Base-by-base conservation (phyloP, 352 stramenopile species). In the Phytophthora meadii region DNA sequence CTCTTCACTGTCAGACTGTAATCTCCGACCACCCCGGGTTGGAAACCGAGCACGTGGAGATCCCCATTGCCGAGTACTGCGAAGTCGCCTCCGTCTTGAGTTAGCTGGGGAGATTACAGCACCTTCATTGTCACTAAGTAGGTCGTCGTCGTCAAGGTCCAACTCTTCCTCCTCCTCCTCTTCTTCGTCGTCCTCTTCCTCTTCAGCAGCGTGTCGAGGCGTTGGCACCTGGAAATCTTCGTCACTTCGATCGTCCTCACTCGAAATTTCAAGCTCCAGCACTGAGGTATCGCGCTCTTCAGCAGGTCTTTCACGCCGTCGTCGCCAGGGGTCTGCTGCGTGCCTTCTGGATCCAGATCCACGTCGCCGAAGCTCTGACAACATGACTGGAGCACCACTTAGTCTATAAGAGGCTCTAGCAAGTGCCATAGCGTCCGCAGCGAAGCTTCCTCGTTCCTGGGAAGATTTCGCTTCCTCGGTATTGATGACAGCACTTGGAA, bases 201-300 rank as follows among this genome's bases (percentile, higher is more conserved):
- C 76, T 22, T 76, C 78, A 15, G 81, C 80, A 25, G 82, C 77
- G n/a, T 84, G 71, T 24, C 70, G 70, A 0, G 70, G 61, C 17
- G 70, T 78, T 34, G 81, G 80, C 0, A 76, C 84, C 41, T 93
- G 81, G 54, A 96, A 96, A 44, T 96, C 89, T 55, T 97, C 89
- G 46, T 97, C 89, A 55, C 77, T 90, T 34, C 68, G 82, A 65
- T 97, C 89, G 39, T 95, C 88, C 27, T 96, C 88, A 64, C 88
- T 95, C 6, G 88, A 94, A 46, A 96, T 93, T 46, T 92, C 86
- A 44, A 93, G 70, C 39, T 94, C 87, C 42, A 96, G 39, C 15
- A 96, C 82, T 4, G 88, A 94, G 2, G 84, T 94, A 50, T 96
- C 88, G 12, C 88, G 83, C 25, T 96, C 88, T 47, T 94, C 87